phyloP scores from a whole-genome alignment of 1,284 basidiomycete species.

The Laetiporus sulphureus region DNA sequence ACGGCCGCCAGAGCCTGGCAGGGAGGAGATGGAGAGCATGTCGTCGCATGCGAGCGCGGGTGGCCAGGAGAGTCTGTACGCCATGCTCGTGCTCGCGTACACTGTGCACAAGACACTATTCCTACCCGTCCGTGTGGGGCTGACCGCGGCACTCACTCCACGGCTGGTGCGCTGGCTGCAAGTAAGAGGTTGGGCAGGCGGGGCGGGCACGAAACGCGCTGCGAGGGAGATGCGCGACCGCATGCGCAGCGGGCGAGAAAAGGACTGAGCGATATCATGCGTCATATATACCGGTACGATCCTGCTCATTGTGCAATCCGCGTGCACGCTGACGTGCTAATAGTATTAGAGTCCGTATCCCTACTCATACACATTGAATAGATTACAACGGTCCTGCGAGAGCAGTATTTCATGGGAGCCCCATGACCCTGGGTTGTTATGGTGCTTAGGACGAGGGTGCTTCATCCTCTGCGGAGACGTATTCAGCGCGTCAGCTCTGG shows the following conservation, averaged over 20 bases:
- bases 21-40: conserved; percentile 45
- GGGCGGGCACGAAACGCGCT: conserved; percentile 59
- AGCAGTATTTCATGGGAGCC: too few relatives aligned
- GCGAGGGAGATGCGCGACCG: conserved; percentile 57
- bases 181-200: conserved; percentile 69
- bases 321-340: too few relatives aligned
- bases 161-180: conserved; percentile 76
- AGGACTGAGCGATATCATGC: conserved; percentile 24
- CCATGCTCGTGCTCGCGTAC: conserved; percentile 90
- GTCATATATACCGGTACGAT: too few relatives aligned
- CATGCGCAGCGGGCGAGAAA: conserved; percentile 25
- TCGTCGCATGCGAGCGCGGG: conserved; percentile 16
- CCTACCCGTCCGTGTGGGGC: conserved; percentile 83
- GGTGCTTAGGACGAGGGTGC: too few relatives aligned
- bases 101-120: conserved; percentile 94
- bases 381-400: too few relatives aligned
- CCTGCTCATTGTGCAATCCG: too few relatives aligned
- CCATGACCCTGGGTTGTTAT: too few relatives aligned
- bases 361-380: too few relatives aligned
- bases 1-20: conserved; percentile 56
- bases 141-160: conserved; percentile 87
- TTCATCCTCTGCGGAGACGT: too few relatives aligned
- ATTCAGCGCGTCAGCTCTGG: too few relatives aligned
- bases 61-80: conserved; percentile 73
- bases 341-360: too few relatives aligned